phyloP scores from a whole-genome alignment of 2,329 filamentous ascomycete genomes.

The Fusarium sulawesiense region DNA sequence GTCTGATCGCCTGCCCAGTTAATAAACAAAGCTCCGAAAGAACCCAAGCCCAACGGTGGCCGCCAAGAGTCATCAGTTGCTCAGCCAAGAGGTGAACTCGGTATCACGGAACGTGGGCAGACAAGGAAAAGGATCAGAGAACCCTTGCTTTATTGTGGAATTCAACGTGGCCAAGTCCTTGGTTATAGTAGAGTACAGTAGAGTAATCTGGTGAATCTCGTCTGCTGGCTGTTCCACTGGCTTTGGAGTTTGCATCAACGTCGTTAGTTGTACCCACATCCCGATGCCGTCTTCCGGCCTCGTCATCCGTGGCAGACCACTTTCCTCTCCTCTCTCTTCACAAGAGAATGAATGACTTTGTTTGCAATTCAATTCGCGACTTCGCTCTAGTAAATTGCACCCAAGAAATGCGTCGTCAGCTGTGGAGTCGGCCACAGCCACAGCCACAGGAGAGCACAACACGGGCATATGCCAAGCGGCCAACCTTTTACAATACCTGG shows the following conservation, averaged over 20 bases:
- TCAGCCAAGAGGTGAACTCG: constrained; percentile 25
- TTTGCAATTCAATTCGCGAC: not conserved
- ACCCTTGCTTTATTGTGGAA: constrained; percentile 19
- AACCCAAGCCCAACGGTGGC: not conserved
- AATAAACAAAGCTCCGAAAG: not conserved
- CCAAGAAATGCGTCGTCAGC: constrained; percentile 38
- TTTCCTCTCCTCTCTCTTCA: not conserved
- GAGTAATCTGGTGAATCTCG: constrained; percentile 5
- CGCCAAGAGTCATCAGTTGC: constrained; percentile 35
- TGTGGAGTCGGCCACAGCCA: constrained; percentile 25
- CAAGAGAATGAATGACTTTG: not conserved
- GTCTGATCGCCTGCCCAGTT: not conserved
- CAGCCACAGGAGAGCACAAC: constrained; percentile 11
- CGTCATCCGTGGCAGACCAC: constrained; percentile 26
- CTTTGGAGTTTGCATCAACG: not conserved
- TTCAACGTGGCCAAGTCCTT: constrained; percentile 21
- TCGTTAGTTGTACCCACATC: constrained; percentile 31
- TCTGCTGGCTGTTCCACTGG: constrained; percentile 7
- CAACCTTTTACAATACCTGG: not conserved
- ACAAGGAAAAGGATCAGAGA: not conserved
- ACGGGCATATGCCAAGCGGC: constrained; percentile 6
- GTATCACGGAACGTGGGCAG: constrained; percentile 29
- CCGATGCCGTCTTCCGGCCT: constrained; percentile 38
- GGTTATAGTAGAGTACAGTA: not conserved
- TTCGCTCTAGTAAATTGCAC: constrained; percentile 25